Evolutionary conservation across 805 yeast genomes (phyloP), one percentile per base, ranked within the genome.

Genomic region (Nakazawaea ishiwadae): DNA sequence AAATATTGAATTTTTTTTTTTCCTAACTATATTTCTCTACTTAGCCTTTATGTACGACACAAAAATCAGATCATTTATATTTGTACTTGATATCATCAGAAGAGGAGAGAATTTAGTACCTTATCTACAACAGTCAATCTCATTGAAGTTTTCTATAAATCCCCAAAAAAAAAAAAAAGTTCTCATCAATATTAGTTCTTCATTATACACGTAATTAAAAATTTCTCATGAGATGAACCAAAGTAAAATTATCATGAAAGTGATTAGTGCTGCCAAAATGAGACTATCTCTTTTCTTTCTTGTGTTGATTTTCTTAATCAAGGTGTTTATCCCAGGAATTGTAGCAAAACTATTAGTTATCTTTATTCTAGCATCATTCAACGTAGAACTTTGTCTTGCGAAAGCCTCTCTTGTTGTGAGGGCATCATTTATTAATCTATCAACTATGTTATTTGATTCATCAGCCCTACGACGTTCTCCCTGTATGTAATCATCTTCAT

Each of bases 391-490:
- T 63, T 93, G 99, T 36, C 81, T 69, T 35, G 73, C 50, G 40
- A 93, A 73, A 54, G 86, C 95, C 46, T 90, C 97, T 44, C 98
- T 70, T 0, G 98, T 89, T 50, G 84, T 86, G 63, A 77, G 83
- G 1, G 96, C 98, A 56, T 84, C 90, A n/a, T 75, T 74, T 29
- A 91, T 71, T 44, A 93, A 67, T 33, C 83, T 65, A 56, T 93
- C 97, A 12, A 95, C 86, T 39, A 89, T 66, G 32, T 72, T 69
- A 56, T 88, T 81, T 32, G 93, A 79, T 39, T 71, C 70, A 49
- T 85, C 86, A 15, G 84, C 83, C 37, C 96, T 68, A 29, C 74
- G 67, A 6, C 87, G 62, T 61, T 91, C 99, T 44, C 84, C 80
- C 43, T 83, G 70, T 57, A 86, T 79, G 58, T 91, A 91, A 47